Evolutionary conservation across 108 stramenopile species (phyloP).

Genomic region (Stephanodiscus triporus): DNA sequence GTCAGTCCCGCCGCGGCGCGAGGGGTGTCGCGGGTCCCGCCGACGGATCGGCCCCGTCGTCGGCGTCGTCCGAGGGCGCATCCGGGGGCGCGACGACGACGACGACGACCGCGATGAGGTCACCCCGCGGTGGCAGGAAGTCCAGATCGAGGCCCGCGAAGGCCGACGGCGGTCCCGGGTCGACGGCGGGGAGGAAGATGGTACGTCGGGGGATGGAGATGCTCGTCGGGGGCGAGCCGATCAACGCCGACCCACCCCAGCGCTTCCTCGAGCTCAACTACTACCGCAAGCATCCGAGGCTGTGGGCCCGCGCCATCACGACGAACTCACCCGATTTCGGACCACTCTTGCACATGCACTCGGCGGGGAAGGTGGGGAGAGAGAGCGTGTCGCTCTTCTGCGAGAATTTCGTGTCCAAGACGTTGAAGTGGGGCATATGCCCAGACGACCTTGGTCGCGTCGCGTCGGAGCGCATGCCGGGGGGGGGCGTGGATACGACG

Average conservation of each 20-base stretch:
- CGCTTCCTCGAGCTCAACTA: slow-evolving; percentile 69
- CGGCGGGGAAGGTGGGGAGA: slow-evolving; percentile 54
- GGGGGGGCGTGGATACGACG: neutral
- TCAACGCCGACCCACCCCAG: slow-evolving; percentile 88
- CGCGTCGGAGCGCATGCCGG: slow-evolving; percentile 37
- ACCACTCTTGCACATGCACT: slow-evolving; percentile 62
- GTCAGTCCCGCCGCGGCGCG: neutral
- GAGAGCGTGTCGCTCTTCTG: slow-evolving; percentile 61
- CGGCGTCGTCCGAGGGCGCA: too few species aligned
- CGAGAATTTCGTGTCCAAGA: slow-evolving; percentile 65
- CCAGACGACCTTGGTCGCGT: slow-evolving; percentile 65
- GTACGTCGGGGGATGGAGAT: slow-evolving; percentile 90
- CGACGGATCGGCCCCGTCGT: too few species aligned
- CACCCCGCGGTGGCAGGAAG: neutral
- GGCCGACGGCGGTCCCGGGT: neutral
- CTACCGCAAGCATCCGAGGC: slow-evolving; percentile 39
- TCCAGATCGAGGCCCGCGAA: neutral
- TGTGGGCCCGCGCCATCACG: slow-evolving; percentile 64
- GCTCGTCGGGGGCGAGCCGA: slow-evolving; percentile 86
- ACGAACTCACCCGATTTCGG: slow-evolving; percentile 79
- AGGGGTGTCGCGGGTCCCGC: too few species aligned
- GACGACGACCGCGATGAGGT: too few species aligned
- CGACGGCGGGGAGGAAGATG: slow-evolving; percentile 58
- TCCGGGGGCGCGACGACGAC: too few species aligned
- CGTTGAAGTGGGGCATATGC: slow-evolving; percentile 82